Base-by-base conservation (phyloP, 345 rosid genomes). In the Barbarea vulgaris region DNA sequence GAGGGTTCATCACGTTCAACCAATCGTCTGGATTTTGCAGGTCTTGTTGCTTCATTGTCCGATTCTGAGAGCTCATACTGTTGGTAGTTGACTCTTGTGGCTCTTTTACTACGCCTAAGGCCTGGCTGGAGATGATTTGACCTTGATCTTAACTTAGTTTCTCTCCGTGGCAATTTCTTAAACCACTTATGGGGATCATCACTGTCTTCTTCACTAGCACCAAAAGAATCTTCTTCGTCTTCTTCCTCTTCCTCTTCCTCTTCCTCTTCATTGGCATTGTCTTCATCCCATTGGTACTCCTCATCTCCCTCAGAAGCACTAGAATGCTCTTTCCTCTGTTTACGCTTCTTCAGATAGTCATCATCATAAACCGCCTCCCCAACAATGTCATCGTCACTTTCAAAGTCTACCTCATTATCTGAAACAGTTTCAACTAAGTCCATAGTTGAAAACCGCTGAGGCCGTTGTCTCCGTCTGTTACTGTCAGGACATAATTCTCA, bases 281-380 rank as follows among this genome's bases (percentile, higher is more conserved):
- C 97, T 71, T 84, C 96, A 33, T 91, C 99, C 96, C 91, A 85
- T 60, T 47, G 62, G 76, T 94, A 94, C 82, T 94, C 98, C 72
- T 93, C 98, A 72, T 94, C 97, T 72, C 96, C 99, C 82, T 94
- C 99, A 9, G 97, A 94, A 81, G 92, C 87, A 80, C 97, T 94
- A 60, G 91, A 89, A 60, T 70, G 59, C 78, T 80, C 86, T 80
- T 81, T 85, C 78, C 77, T 85, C 75, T 82, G 88, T 76, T 91
- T 92, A 75, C 80, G 87, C 76, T 89, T 81, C 81, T 80, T 88
- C 75, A 86, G 87, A 64, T 94, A 94, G 75, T 87, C 97, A 52
- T 94, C 99, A 67, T 94, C 97, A 78, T 91, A 94, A 19, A 91
- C 83, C 7, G 89, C 99, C 83, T 94, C 99, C 62, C 99, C 99